phyloP scores from a whole-genome alignment of 306 rosid genomes.

The Oemleria cerasiformis region DNA sequence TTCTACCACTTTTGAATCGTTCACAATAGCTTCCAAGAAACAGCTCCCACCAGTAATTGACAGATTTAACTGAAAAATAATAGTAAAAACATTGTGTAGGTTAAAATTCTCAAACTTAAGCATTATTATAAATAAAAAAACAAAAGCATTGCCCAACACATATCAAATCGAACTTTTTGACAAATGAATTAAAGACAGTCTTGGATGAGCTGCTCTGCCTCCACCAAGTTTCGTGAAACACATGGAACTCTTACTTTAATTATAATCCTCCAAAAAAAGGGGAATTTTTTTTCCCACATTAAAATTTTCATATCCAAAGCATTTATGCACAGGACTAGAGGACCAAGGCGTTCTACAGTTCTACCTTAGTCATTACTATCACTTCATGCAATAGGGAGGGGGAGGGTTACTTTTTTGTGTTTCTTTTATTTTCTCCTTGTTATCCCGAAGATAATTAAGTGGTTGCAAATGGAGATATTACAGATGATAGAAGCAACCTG shows the following conservation, averaged over 20 bases:
- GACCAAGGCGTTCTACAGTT: background rate
- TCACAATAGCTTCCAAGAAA: conserved; percentile 72
- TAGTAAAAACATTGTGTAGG: background rate
- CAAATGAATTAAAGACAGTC: background rate
- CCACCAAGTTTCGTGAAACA: background rate
- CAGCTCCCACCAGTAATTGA: conserved; percentile 94
- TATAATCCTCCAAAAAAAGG: background rate
- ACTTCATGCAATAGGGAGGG: background rate
- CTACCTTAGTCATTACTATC: background rate
- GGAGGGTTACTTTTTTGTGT: background rate
- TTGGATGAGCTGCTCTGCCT: background rate
- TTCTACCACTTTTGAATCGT: conserved; percentile 78
- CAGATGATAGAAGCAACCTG: background rate
- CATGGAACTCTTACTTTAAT: background rate
- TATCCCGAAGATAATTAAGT: background rate
- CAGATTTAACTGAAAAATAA: conserved; percentile 54
- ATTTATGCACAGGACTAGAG: background rate
- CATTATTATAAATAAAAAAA: background rate
- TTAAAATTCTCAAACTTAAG: background rate
- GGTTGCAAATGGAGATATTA: background rate
- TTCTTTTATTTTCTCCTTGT: background rate
- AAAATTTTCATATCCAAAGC: background rate
- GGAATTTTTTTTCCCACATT: background rate
- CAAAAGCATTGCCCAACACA: background rate
- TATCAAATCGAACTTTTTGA: background rate